phyloP scores from a whole-genome alignment of 2,329 filamentous ascomycete genomes.

The Fusarium gaditjirri region DNA sequence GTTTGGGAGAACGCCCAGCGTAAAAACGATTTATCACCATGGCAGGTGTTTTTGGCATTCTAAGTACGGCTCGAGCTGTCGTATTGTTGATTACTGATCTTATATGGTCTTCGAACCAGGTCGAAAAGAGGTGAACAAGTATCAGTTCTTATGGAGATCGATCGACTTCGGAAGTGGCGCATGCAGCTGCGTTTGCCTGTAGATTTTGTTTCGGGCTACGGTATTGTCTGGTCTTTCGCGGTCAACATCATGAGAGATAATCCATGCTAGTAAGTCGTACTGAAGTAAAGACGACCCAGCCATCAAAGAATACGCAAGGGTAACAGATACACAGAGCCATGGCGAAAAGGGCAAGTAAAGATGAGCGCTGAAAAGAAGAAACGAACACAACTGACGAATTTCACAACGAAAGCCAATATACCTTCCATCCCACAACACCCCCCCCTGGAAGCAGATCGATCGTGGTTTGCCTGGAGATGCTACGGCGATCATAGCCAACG shows the following conservation, averaged over 20 bases:
- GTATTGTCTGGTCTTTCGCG: neutral
- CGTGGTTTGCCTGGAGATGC: constrained; percentile 16
- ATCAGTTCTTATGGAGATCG: neutral
- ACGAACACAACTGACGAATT: neutral
- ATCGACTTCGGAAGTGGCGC: constrained; percentile 8
- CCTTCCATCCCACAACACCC: neutral
- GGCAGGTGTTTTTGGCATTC: neutral
- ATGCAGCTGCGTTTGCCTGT: neutral
- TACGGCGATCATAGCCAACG: constrained; percentile 10
- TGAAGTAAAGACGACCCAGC: neutral
- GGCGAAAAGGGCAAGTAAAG: neutral
- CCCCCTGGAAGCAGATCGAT: constrained; percentile 15
- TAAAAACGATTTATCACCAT: neutral
- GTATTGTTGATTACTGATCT: neutral
- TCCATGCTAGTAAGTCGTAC: neutral
- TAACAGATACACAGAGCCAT: neutral
- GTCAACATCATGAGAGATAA: neutral
- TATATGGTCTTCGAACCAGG: neutral
- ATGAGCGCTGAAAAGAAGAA: neutral
- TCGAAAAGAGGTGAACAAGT: neutral
- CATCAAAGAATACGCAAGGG: neutral
- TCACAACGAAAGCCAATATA: neutral
- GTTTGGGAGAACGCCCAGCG: neutral
- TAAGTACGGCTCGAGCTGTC: neutral
- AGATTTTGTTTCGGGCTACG: neutral